Evolutionary conservation across 1,284 basidiomycete species (phyloP).

Genomic region (Papiliotrema fonsecae): DNA sequence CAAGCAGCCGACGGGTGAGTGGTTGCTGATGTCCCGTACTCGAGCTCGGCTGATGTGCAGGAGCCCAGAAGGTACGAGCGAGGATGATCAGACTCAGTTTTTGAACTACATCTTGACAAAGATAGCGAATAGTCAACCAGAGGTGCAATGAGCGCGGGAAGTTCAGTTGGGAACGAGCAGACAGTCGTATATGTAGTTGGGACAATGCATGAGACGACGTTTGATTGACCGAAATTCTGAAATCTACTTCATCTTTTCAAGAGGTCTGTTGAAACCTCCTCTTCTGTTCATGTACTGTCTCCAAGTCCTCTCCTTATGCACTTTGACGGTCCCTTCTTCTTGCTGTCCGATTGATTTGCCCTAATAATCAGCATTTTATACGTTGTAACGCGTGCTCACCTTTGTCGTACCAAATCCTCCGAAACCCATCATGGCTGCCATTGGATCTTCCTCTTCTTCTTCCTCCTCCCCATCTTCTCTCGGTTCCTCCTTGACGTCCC

Average conservation of each 20-base stretch:
- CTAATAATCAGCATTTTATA: slow-evolving; percentile 47
- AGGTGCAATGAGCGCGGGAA: slow-evolving; percentile 23
- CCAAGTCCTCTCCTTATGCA: slow-evolving; percentile 92
- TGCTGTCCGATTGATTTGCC: slow-evolving; percentile 62
- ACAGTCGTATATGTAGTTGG: not conserved
- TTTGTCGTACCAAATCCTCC: slow-evolving; percentile 84
- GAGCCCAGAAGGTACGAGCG: slow-evolving; percentile 7
- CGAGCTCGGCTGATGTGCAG: not conserved
- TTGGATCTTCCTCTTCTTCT: slow-evolving; percentile 59
- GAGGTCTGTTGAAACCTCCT: slow-evolving; percentile 87
- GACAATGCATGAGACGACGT: too few relatives aligned
- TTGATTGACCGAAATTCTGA: too few relatives aligned
- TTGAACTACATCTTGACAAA: slow-evolving; percentile 44
- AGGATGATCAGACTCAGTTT: slow-evolving; percentile 40
- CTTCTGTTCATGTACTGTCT: slow-evolving; percentile 68
- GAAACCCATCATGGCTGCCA: slow-evolving; percentile 90
- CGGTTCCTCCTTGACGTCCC: slow-evolving; percentile 20
- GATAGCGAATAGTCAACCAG: slow-evolving; percentile 42
- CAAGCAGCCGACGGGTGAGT: slow-evolving; percentile 42
- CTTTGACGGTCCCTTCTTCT: slow-evolving; percentile 56
- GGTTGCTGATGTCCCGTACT: not conserved
- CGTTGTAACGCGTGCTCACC: slow-evolving; percentile 51
- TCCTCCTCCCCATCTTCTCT: slow-evolving; percentile 53
- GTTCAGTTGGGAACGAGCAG: not conserved
- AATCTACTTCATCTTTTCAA: slow-evolving; percentile 64